Evolutionary conservation across 345 rosid genomes (phyloP).

Genomic region (Salix udensis): DNA sequence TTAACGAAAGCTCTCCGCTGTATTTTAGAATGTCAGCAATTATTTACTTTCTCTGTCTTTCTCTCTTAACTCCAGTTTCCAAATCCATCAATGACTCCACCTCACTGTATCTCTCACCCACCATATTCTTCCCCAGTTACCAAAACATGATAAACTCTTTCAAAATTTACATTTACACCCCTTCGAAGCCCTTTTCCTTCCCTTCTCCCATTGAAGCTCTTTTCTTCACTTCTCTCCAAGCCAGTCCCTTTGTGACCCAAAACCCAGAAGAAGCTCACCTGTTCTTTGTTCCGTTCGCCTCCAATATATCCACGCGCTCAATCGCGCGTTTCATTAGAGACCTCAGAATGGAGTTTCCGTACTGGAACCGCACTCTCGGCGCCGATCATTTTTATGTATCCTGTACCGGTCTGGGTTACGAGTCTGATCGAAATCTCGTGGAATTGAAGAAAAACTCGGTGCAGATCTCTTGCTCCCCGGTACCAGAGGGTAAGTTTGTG

Average conservation of each 20-base stretch:
- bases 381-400: slow-evolving; percentile 57
- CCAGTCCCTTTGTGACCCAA: slow-evolving; percentile 36
- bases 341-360: slow-evolving; percentile 37
- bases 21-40: slow-evolving; percentile 19
- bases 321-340: slow-evolving; percentile 28
- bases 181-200: slow-evolving; percentile 21
- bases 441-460: slow-evolving; percentile 66
- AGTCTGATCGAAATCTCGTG: slow-evolving; percentile 44
- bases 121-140: slow-evolving; percentile 32
- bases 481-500: slow-evolving; percentile 31
- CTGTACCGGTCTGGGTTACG: slow-evolving; percentile 35
- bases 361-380: slow-evolving; percentile 67
- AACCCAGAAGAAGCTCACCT: slow-evolving; percentile 52
- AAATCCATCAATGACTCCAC: slow-evolving; percentile 11
- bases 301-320: slow-evolving; percentile 34
- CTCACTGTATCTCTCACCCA: slow-evolving; percentile 42
- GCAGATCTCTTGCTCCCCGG: slow-evolving; percentile 56
- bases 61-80: not conserved
- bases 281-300: slow-evolving; percentile 47
- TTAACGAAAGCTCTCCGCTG: not conserved
- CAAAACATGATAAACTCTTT: slow-evolving; percentile 41
- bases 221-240: slow-evolving; percentile 44
- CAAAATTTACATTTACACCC: slow-evolving; percentile 44
- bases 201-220: slow-evolving; percentile 35
- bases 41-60: slow-evolving; percentile 4